These are phyloP conservation scores for Globisporangium rhizosaccharum DNA, from an alignment of 352 stramenopile species.

Conservation along the genomic window DNA sequence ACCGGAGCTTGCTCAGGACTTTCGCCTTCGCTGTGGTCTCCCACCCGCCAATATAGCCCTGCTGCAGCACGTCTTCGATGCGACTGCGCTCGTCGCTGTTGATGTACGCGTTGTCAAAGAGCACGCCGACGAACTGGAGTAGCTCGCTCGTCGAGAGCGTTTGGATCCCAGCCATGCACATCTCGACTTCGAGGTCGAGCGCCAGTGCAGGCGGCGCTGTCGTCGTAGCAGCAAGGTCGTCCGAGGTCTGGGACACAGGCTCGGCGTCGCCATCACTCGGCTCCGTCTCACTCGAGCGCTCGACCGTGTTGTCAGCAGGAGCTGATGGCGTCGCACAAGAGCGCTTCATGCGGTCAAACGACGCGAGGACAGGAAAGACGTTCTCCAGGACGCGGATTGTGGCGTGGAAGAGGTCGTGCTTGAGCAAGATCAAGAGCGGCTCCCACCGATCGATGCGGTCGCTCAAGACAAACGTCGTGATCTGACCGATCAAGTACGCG, in stretches of 20 bases:
- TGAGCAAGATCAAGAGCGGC: conserved; percentile 67
- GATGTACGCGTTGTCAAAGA: conserved; percentile 73
- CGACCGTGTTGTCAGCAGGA: conserved; percentile 7
- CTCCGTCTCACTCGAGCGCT: conserved; percentile 1
- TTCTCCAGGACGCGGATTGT: conserved; percentile 72
- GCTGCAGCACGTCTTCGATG: conserved; percentile 75
- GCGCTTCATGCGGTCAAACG: conserved; percentile 38
- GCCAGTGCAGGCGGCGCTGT: background rate
- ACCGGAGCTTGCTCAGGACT: conserved; percentile 62
- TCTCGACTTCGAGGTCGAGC: conserved; percentile 47
- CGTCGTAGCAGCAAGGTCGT: no score
- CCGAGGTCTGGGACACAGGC: background rate
- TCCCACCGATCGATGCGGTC: conserved; percentile 80
- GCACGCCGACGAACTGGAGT: conserved; percentile 41
- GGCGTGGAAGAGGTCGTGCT: conserved; percentile 52
- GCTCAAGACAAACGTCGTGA: conserved; percentile 38
- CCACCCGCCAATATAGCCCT: conserved; percentile 78
- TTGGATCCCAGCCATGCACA: conserved; percentile 76
- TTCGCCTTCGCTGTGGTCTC: conserved; percentile 60
- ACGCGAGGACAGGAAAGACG: conserved; percentile 59
- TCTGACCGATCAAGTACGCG: conserved; percentile 79
- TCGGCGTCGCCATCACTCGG: background rate
- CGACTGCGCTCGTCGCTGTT: conserved; percentile 60
- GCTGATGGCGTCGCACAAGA: conserved; percentile 12
- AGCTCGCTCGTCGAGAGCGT: conserved; percentile 60